phyloP scores from a whole-genome alignment of 2,329 filamentous ascomycete species.

The Akanthomyces uredinophilus region DNA sequence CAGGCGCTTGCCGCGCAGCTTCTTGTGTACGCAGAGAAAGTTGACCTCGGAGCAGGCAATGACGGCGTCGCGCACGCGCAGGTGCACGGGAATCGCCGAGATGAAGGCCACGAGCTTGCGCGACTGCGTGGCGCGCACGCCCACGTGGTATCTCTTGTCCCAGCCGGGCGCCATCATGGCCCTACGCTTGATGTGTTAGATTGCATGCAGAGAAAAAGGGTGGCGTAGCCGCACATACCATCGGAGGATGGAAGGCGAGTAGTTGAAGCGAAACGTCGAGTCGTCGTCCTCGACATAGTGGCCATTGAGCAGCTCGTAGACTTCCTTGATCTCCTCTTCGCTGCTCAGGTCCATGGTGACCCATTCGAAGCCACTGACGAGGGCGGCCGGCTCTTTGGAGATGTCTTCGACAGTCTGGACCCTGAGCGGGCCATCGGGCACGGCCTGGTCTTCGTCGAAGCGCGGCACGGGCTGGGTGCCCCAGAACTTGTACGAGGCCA shows the following conservation, averaged over 20 bases:
- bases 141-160: constrained; percentile 91
- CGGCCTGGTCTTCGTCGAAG: constrained; percentile 58
- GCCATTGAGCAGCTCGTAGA: constrained; percentile 84
- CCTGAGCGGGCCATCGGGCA: constrained; percentile 78
- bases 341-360: constrained; percentile 80
- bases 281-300: constrained; percentile 98
- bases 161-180: constrained; percentile 92
- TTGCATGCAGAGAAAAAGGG: background rate
- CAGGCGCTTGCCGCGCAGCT: constrained; percentile 86
- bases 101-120: constrained; percentile 93
- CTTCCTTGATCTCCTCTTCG: constrained; percentile 75
- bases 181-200: constrained; percentile 42
- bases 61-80: constrained; percentile 71
- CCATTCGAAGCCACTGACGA: constrained; percentile 90
- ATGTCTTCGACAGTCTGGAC: constrained; percentile 73
- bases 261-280: constrained; percentile 96
- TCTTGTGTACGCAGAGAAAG: constrained; percentile 97
- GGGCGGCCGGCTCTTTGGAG: constrained; percentile 66
- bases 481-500: constrained; percentile 98
- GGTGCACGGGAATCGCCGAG: constrained; percentile 79
- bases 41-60: constrained; percentile 89
- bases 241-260: constrained; percentile 80
- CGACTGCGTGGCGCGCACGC: constrained; percentile 78
- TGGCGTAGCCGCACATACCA: constrained; percentile 53
- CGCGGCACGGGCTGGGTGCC: constrained; percentile 90